Conservation (phyloP, 2,329 filamentous ascomycete species). For the Apiospora kogelbergensis region DNA sequence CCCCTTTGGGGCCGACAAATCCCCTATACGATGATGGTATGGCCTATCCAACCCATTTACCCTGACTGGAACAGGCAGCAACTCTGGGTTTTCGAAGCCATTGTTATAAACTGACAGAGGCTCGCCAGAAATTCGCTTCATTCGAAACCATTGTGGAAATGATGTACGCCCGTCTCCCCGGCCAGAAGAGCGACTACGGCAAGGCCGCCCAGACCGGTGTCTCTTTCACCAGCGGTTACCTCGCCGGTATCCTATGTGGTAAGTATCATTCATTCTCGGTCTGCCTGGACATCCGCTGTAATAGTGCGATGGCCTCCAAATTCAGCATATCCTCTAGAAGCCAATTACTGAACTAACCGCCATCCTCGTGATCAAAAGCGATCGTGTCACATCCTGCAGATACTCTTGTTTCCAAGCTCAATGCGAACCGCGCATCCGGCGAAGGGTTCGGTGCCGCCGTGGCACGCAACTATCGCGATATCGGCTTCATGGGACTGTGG, state of each 20-base stretch:
- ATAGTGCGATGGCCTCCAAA: no score
- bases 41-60: background rate
- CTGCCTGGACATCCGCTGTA: no score
- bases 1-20: constrained; percentile 92
- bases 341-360: no score
- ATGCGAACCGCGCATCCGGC: constrained; percentile 72
- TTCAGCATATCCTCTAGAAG: no score
- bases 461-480: constrained; percentile 79
- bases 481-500: constrained; percentile 87
- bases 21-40: constrained; percentile 77
- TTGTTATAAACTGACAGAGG: background rate
- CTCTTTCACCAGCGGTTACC: constrained; percentile 79
- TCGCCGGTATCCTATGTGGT: constrained; percentile 86
- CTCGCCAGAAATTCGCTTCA: constrained; percentile 67
- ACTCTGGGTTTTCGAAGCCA: background rate
- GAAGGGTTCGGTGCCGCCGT: constrained; percentile 79
- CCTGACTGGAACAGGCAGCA: no score
- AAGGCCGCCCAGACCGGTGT: constrained; percentile 83
- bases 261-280: no score
- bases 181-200: constrained; percentile 75
- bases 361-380: no score
- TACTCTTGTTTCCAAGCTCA: constrained; percentile 92
- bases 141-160: constrained; percentile 87
- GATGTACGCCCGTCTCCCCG: constrained; percentile 78
- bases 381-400: constrained; percentile 78